Conservation (phyloP, 169 alveolate genomes). For the Plasmodium gaboni region DNA sequence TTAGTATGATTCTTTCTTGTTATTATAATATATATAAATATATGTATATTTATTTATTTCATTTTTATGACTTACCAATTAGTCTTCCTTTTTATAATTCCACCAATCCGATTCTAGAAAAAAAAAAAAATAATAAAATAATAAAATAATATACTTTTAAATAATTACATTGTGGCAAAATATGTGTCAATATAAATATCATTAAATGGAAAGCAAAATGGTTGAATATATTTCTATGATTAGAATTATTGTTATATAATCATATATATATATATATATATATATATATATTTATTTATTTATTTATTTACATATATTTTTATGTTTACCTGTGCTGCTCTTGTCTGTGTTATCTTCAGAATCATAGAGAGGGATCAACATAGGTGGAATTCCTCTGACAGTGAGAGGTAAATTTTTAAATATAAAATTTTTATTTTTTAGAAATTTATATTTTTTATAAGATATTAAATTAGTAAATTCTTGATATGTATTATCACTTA, state of each 20-base stretch:
- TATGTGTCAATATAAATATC: not conserved
- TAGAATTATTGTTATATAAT: not conserved
- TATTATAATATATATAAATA: no score
- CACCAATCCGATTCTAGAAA: constrained; percentile 58
- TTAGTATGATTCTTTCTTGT: no score
- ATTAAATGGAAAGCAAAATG: not conserved
- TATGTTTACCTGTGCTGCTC: constrained; percentile 25
- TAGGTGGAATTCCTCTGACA: constrained; percentile 58
- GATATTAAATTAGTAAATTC: constrained; percentile 16
- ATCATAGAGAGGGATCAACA: constrained; percentile 26
- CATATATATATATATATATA: not conserved
- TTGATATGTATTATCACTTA: constrained; percentile 29
- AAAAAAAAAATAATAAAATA: not conserved
- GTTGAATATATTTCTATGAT: not conserved
- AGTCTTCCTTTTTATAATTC: constrained; percentile 35
- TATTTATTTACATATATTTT: not conserved
- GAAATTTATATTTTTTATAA: constrained; percentile 22
- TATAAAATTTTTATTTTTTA: constrained; percentile 10
- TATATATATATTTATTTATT: no score
- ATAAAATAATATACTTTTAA: not conserved
- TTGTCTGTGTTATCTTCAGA: constrained; percentile 51
- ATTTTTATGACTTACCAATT: not conserved
- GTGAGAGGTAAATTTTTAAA: constrained; percentile 47
- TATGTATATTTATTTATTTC: not conserved
- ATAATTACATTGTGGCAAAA: not conserved